Base-by-base conservation (phyloP, 257 asterid genomes). In the Capsicum pubescens region DNA sequence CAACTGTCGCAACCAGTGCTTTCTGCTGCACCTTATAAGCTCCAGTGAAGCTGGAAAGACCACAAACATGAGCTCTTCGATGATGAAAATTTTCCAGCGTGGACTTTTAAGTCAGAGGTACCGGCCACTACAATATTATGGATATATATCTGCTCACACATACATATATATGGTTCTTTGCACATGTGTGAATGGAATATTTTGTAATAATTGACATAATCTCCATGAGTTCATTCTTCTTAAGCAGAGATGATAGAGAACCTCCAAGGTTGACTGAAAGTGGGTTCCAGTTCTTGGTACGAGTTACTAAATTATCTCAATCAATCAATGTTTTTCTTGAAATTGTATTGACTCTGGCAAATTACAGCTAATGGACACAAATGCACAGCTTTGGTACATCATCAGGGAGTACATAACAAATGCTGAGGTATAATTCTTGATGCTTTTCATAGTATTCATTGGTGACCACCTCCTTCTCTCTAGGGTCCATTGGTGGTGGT, bases 351-450 rank as follows among this genome's bases (percentile, higher is more conserved):
- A 92, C 84, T 52, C 78, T 78, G 87, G 84, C 59, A 54, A 87
- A 79, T 88, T 59, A 84, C 98, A 96, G 99, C 91, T 96, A 90
- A 93, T 97, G 99, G 99, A 97, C 52, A 97, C 97, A 46, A 97
- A 94, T 90, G 99, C 98, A 39, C 99, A 97, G 85, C 95, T 97
- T 87, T 97, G 99, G 98, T 97, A 93, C 91, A 97, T 97, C 85
- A 92, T 97, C 88, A 92, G 99, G 91, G 99, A 97, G 89, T 97
- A 95, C 88, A 97, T 97, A 84, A 92, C 86, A 81, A 93, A 95
- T 88, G 94, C 97, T 78, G 98, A 97, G 98, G 98, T 94, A 94
- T 16, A 60, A 13, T 50, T 79, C 74, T 39, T 44, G 82, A 83
- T 58, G 70, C 61, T 83, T 82, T 64, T 48, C 50, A 50, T 67